Evolutionary conservation across 164 flowering plant genomes (phyloP).

Genomic region (Malania oleifera): DNA sequence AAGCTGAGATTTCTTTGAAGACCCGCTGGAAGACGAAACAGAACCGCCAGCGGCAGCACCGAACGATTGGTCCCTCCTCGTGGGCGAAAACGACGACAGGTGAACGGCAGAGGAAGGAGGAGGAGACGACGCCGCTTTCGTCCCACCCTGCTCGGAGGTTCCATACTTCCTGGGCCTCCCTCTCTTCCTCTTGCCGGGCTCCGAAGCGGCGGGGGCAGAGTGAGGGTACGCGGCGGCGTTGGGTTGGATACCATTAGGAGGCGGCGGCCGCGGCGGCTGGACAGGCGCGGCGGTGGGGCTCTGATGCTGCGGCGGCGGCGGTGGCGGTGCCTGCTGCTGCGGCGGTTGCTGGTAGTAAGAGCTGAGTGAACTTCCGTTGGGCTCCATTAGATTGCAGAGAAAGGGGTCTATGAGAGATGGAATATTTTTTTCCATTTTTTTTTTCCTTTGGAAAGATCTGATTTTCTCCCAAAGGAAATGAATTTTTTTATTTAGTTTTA

Average conservation of each 20-base stretch:
- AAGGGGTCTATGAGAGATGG: slow-evolving; percentile 5
- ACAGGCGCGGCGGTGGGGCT: slow-evolving; percentile 10
- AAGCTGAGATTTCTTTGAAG: slow-evolving; percentile 38
- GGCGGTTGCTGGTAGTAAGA: slow-evolving; percentile 34
- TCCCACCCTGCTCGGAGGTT: slow-evolving; percentile 46
- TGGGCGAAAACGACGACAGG: slow-evolving; percentile 1
- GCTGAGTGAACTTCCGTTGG: slow-evolving; percentile 33
- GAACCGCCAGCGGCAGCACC: slow-evolving; percentile 10
- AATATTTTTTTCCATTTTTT: slow-evolving; percentile 1
- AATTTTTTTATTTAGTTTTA: neutral
- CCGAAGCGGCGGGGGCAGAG: slow-evolving; percentile 28
- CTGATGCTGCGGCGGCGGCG: slow-evolving; percentile 12
- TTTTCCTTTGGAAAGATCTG: neutral
- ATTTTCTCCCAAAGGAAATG: neutral
- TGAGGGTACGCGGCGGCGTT: slow-evolving; percentile 24
- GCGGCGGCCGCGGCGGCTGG: neutral
- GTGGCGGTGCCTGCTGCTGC: slow-evolving; percentile 15
- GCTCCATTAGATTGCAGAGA: slow-evolving; percentile 35
- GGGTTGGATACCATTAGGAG: neutral
- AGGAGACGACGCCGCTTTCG: slow-evolving; percentile 24
- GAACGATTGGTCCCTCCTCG: slow-evolving; percentile 20
- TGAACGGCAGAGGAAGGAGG: slow-evolving; percentile 7
- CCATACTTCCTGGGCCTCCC: slow-evolving; percentile 68
- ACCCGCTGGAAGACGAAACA: slow-evolving; percentile 15
- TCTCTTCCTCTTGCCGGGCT: slow-evolving; percentile 41